phyloP scores from a whole-genome alignment of 2,329 filamentous ascomycete genomes.

The Epicoccum nigrum region DNA sequence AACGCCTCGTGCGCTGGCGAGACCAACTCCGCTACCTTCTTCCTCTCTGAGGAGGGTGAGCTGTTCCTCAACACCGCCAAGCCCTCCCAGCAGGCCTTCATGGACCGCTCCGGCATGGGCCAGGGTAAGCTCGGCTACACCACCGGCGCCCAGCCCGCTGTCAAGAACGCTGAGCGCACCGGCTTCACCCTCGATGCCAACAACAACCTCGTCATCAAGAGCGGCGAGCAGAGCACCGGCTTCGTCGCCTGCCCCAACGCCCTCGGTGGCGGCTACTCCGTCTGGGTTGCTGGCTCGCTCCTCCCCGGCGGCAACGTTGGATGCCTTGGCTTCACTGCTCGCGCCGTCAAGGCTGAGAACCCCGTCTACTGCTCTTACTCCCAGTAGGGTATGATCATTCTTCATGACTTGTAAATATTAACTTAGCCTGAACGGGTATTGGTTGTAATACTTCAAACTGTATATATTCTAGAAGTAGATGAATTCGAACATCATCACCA shows the following conservation, averaged over 20 bases:
- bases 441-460: conserved; percentile 1
- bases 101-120: conserved; percentile 66
- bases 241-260: conserved; percentile 62
- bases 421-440: conserved; percentile 1
- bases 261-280: conserved; percentile 47
- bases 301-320: conserved; percentile 38
- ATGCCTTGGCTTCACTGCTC: conserved; percentile 45
- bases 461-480: conserved; percentile 4
- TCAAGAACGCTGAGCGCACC: conserved; percentile 54
- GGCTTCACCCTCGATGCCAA: conserved; percentile 55
- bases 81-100: conserved; percentile 58
- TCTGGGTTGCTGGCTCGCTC: conserved; percentile 30
- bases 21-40: conserved; percentile 57
- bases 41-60: conserved; percentile 51
- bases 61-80: conserved; percentile 56
- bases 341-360: conserved; percentile 25
- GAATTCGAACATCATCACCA: background rate
- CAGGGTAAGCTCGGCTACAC: conserved; percentile 61
- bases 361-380: conserved; percentile 33
- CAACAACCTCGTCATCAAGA: conserved; percentile 55
- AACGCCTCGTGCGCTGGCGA: conserved; percentile 56
- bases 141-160: conserved; percentile 51
- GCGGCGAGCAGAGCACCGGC: conserved; percentile 37
- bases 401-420: background rate
- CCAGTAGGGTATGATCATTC: background rate